Evolutionary conservation across 78 protist genomes (phyloP).

Genomic region (Anaeramoeba flamelloides): DNA sequence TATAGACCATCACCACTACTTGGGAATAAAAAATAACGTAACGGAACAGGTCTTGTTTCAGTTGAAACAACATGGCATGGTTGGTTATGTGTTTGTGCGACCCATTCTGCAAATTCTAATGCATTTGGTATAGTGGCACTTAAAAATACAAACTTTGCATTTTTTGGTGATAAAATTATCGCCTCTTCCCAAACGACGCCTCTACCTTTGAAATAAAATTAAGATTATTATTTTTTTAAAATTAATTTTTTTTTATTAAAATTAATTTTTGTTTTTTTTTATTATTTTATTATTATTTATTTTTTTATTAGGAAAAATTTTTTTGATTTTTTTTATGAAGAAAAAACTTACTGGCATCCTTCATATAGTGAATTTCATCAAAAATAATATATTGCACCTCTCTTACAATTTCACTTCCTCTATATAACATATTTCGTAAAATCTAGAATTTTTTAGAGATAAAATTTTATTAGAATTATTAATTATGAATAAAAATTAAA

Average conservation of each 20-base stretch:
- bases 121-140: constrained; percentile 86
- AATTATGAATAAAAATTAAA: too few relatives aligned
- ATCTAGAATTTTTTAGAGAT: too few relatives aligned
- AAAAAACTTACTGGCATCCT: not conserved
- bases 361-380: constrained; percentile 75
- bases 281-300: not conserved
- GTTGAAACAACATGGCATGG: constrained; percentile 61
- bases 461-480: too few relatives aligned
- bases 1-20: not conserved
- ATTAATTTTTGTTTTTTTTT: constrained; percentile 21
- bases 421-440: constrained; percentile 85
- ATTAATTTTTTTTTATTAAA: too few relatives aligned
- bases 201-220: too few relatives aligned
- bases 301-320: not conserved
- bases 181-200: constrained; percentile 94
- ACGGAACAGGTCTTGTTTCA: constrained; percentile 77
- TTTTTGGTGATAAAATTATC: constrained; percentile 66
- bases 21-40: constrained; percentile 46
- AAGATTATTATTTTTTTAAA: too few relatives aligned
- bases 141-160: constrained; percentile 57
- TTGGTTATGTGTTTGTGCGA: too few relatives aligned
- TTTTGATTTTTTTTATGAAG: not conserved
- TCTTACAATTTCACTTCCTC: constrained; percentile 68
- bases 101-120: constrained; percentile 79
- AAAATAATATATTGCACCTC: constrained; percentile 67